A percentile compares a stretch with the other conserved stretches of the same genome.
Evolutionary conservation across 805 yeast genomes (phyloP).

Genomic region (Starmera dryadoides): DNA sequence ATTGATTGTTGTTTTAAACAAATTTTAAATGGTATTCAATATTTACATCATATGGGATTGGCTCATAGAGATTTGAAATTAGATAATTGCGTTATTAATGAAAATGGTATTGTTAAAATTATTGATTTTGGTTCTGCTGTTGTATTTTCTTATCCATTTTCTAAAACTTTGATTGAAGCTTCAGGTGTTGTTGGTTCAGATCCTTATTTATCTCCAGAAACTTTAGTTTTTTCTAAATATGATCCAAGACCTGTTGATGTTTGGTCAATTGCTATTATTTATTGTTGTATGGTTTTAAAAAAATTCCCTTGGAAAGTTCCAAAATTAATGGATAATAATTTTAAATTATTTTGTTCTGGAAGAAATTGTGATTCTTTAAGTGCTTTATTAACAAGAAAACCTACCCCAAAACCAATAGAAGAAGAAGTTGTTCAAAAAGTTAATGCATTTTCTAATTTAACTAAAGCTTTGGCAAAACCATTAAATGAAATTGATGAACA

Average conservation of each 20-base stretch:
- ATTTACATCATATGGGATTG: constrained; percentile 76
- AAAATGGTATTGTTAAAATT: constrained; percentile 76
- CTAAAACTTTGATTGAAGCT: constrained; percentile 63
- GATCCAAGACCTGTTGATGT: constrained; percentile 92
- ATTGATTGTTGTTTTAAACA: constrained; percentile 87
- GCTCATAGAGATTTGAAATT: constrained; percentile 89
- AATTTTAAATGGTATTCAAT: constrained; percentile 70
- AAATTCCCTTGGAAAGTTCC: constrained; percentile 96
- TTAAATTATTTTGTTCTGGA: constrained; percentile 73
- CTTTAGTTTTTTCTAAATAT: constrained; percentile 71
- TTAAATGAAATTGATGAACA: constrained; percentile 11
- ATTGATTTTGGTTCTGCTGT: constrained; percentile 94
- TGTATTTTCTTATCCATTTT: constrained; percentile 83
- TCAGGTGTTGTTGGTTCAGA: constrained; percentile 85
- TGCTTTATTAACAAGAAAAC: constrained; percentile 48
- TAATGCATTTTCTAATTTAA: constrained; percentile 18
- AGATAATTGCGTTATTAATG: constrained; percentile 85
- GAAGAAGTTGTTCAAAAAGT: constrained; percentile 14
- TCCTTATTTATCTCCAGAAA: constrained; percentile 91
- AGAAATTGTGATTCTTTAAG: constrained; percentile 62
- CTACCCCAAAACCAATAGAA: constrained; percentile 35
- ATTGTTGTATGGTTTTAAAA: constrained; percentile 86
- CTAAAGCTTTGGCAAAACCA: constrained; percentile 20
- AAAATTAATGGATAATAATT: constrained; percentile 70
- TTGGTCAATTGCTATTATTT: constrained; percentile 89